Evolutionary conservation across 2,329 filamentous ascomycete genomes (phyloP).

Genomic region (Leptoxyphium fumago): DNA sequence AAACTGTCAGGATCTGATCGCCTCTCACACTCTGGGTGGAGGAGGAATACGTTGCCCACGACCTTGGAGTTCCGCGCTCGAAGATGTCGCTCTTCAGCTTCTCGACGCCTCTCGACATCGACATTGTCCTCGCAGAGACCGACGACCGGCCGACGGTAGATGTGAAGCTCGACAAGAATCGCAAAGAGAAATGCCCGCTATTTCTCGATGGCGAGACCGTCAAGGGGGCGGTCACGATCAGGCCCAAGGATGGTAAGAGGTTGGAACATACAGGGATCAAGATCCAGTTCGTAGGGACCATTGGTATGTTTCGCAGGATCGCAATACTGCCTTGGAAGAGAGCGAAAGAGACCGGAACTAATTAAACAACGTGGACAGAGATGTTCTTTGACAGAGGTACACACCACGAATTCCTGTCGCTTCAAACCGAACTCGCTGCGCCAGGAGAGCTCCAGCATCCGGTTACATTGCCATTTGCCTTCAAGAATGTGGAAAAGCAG

Average conservation of each 20-base stretch:
- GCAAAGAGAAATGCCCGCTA: conserved; percentile 87
- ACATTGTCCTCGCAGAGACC: conserved; percentile 89
- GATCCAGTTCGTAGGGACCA: conserved; percentile 97
- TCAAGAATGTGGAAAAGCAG: conserved; percentile 99
- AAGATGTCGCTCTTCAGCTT: conserved; percentile 88
- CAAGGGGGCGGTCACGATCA: conserved; percentile 85
- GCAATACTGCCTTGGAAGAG: neutral
- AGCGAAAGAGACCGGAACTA: conserved; percentile 1
- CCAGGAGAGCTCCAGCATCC: conserved; percentile 97
- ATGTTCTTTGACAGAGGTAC: conserved; percentile 99
- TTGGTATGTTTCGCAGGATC: conserved; percentile 43
- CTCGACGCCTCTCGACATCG: conserved; percentile 95
- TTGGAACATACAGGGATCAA: conserved; percentile 98
- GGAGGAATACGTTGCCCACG: neutral
- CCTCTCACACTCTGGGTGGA: too few relatives aligned
- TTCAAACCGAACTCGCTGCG: conserved; percentile 91
- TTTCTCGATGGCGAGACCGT: conserved; percentile 98
- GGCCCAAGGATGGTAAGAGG: conserved; percentile 95
- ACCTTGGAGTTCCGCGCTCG: conserved; percentile 1
- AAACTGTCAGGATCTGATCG: too few relatives aligned
- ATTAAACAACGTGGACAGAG: conserved; percentile 33
- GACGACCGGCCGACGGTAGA: conserved; percentile 93
- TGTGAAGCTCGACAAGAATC: conserved; percentile 96
- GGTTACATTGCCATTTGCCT: conserved; percentile 98
- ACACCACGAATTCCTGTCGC: conserved; percentile 96